phyloP scores from a whole-genome alignment of 2,329 filamentous ascomycete species.

The Fusarium udum region DNA sequence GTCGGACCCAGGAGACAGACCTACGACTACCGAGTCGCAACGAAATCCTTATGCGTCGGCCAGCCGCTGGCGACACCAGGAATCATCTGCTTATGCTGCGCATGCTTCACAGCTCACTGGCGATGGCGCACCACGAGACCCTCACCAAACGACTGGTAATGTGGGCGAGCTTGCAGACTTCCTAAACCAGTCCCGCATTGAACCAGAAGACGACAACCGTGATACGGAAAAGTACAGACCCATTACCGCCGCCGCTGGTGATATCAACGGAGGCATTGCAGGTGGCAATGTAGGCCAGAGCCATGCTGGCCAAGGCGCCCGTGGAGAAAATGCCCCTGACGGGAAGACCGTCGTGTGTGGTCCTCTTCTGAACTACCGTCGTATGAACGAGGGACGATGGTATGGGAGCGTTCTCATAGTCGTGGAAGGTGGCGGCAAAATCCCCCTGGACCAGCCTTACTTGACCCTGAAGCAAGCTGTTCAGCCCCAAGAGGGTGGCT shows the following conservation, averaged over 20 bases:
- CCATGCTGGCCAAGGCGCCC: slow-evolving; percentile 32
- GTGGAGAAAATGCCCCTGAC: slow-evolving; percentile 47
- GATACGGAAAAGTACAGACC: slow-evolving; percentile 55
- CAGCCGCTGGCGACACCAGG: slow-evolving; percentile 71
- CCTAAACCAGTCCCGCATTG: slow-evolving; percentile 63
- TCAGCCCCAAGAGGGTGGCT: slow-evolving; percentile 30
- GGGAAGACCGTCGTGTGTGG: slow-evolving; percentile 73
- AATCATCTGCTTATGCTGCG: slow-evolving; percentile 65
- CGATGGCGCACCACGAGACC: slow-evolving; percentile 43
- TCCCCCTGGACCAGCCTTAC: slow-evolving; percentile 66
- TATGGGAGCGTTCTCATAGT: slow-evolving; percentile 88
- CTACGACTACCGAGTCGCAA: slow-evolving; percentile 44
- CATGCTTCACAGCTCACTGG: slow-evolving; percentile 52
- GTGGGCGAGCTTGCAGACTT: slow-evolving; percentile 65
- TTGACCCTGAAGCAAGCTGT: slow-evolving; percentile 62
- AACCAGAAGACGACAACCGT: slow-evolving; percentile 49
- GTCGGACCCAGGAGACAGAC: slow-evolving; percentile 36
- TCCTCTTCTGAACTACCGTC: slow-evolving; percentile 80
- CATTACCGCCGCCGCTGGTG: slow-evolving; percentile 56
- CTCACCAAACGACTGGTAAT: slow-evolving; percentile 49
- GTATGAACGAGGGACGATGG: slow-evolving; percentile 79
- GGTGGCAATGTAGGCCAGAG: slow-evolving; percentile 42
- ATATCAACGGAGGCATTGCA: slow-evolving; percentile 19
- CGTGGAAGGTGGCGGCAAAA: slow-evolving; percentile 73
- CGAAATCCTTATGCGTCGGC: slow-evolving; percentile 65